Evolutionary conservation across 495 filamentous ascomycete species (phyloP).

Genomic region (Penicillium soppii): DNA sequence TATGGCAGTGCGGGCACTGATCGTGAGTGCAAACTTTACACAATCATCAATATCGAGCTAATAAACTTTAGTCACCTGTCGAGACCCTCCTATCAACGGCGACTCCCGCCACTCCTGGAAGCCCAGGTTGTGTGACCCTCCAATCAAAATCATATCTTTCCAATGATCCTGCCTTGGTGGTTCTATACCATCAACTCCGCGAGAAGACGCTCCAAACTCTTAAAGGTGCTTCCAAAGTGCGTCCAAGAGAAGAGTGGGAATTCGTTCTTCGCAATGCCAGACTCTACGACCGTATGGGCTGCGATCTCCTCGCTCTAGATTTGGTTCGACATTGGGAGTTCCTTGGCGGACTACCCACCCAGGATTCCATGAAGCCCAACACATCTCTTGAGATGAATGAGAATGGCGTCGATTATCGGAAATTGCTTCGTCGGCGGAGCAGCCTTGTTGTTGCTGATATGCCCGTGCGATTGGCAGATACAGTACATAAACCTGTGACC

Average conservation of each 20-base stretch:
- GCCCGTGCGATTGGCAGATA: constrained; percentile 38
- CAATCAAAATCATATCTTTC: constrained; percentile 77
- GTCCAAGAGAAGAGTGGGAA: constrained; percentile 76
- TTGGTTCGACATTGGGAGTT: constrained; percentile 85
- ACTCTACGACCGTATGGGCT: constrained; percentile 92
- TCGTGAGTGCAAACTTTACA: constrained; percentile 38
- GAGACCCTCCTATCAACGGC: constrained; percentile 59
- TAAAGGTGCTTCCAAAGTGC: constrained; percentile 78
- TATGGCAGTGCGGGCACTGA: constrained; percentile 82
- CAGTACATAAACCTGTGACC: constrained; percentile 3
- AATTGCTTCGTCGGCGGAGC: constrained; percentile 67
- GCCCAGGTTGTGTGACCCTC: constrained; percentile 47
- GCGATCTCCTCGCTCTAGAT: constrained; percentile 88
- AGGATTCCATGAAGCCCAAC: constrained; percentile 20
- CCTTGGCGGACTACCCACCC: constrained; percentile 45
- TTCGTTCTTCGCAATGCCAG: constrained; percentile 88
- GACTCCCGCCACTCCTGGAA: constrained; percentile 46
- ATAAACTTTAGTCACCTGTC: constrained; percentile 63
- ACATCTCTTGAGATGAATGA: constrained; percentile 30
- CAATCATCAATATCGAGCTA: background rate
- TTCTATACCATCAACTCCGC: constrained; percentile 84
- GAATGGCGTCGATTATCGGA: constrained; percentile 58
- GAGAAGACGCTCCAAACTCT: constrained; percentile 84
- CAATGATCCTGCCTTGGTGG: constrained; percentile 84
- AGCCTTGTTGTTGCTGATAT: constrained; percentile 81